Evolutionary conservation across 257 asterid species (phyloP).

Genomic region (Agastache rugosa): DNA sequence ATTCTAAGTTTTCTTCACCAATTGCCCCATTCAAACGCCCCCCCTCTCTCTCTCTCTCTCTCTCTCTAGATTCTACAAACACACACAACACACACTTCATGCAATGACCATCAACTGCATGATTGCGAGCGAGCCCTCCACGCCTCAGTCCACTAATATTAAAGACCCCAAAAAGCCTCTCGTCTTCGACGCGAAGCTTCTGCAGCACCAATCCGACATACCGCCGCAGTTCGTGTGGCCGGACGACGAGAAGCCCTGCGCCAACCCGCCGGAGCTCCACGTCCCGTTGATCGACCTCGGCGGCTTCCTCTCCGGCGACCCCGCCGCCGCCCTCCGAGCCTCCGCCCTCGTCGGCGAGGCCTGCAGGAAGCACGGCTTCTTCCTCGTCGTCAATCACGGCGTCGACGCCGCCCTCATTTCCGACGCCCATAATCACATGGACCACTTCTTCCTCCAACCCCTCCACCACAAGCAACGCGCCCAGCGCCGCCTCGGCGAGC

Average conservation of each 20-base stretch:
- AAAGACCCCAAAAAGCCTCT: slow-evolving; percentile 38
- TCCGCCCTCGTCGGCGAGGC: slow-evolving; percentile 70
- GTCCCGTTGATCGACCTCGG: slow-evolving; percentile 73
- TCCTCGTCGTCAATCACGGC: slow-evolving; percentile 77
- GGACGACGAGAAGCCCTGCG: slow-evolving; percentile 73
- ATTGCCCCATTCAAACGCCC: slow-evolving; percentile 33
- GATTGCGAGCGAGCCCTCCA: slow-evolving; percentile 41
- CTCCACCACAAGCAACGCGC: slow-evolving; percentile 66
- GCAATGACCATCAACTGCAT: slow-evolving; percentile 67
- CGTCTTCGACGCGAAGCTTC: slow-evolving; percentile 56
- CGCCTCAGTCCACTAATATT: slow-evolving; percentile 25
- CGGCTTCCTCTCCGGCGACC: slow-evolving; percentile 76
- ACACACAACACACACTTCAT: slow-evolving; percentile 30
- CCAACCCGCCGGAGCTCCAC: slow-evolving; percentile 46
- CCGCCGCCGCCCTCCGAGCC: slow-evolving; percentile 51
- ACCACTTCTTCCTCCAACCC: slow-evolving; percentile 66
- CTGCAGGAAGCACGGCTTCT: slow-evolving; percentile 73
- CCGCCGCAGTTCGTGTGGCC: slow-evolving; percentile 91
- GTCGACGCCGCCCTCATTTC: slow-evolving; percentile 57
- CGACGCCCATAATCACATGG: slow-evolving; percentile 73
- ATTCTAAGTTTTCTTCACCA: slow-evolving; percentile 51
- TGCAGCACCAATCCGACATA: slow-evolving; percentile 51
- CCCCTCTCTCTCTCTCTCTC: slow-evolving; percentile 35
- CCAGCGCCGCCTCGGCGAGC: slow-evolving; percentile 73
- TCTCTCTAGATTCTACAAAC: neutral